Conservation (phyloP, 2,329 filamentous ascomycete species). For the Talaromyces sp. region DNA sequence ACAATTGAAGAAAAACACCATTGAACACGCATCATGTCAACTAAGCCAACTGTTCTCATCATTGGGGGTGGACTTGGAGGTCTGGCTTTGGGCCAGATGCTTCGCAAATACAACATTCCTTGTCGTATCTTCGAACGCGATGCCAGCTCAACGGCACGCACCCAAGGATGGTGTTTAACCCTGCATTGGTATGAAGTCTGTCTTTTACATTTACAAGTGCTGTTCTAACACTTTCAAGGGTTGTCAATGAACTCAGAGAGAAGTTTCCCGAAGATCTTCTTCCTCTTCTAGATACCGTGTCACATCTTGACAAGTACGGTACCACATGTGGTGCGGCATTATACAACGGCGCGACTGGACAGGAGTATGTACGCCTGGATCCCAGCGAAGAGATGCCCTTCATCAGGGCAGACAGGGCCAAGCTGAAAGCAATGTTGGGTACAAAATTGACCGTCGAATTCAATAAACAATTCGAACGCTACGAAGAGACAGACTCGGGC, state of each 20-base stretch:
- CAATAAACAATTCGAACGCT: conserved; percentile 2
- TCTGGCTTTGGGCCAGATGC: conserved; percentile 10
- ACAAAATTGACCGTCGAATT: not conserved
- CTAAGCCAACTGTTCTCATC: conserved; percentile 3
- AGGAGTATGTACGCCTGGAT: not conserved
- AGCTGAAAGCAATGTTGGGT: not conserved
- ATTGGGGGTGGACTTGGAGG: conserved; percentile 11
- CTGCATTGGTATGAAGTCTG: conserved; percentile 7
- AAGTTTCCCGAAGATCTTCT: not conserved
- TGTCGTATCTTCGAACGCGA: conserved; percentile 12
- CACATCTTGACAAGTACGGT: not conserved
- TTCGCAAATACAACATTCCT: conserved; percentile 4
- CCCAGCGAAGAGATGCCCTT: not conserved
- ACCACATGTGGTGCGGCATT: not conserved
- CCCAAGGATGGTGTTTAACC: conserved; percentile 9
- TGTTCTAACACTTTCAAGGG: not conserved
- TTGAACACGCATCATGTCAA: not conserved
- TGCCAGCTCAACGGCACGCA: not conserved
- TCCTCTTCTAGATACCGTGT: not conserved
- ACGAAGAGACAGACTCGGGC: not conserved
- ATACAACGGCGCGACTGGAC: not conserved
- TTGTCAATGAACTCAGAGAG: not conserved
- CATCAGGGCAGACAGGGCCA: not conserved
- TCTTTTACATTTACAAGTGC: not conserved
- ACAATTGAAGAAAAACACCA: not conserved